Percentiles rank a stretch among this genome's conserved stretches.
phyloP scores from a whole-genome alignment of 176 grass and related monocot species.

The Ananas comosus region DNA sequence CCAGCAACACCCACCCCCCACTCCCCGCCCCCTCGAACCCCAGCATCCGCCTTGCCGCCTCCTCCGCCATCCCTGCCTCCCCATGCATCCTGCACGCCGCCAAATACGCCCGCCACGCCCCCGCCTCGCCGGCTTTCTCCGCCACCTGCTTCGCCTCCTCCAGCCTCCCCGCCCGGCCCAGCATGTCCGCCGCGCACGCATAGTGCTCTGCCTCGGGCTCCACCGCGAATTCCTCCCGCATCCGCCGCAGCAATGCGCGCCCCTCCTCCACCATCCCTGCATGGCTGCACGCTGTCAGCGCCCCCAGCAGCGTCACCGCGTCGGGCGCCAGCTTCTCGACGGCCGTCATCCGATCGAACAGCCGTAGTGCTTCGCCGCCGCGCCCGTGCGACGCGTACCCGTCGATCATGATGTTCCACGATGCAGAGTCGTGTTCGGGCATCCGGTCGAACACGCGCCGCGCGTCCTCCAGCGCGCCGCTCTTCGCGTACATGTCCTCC shows the following conservation, averaged over 20 bases:
- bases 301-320: slow-evolving; percentile 40
- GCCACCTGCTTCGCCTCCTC: slow-evolving; percentile 35
- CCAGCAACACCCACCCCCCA: slow-evolving; percentile 14
- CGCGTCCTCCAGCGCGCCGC: slow-evolving; percentile 40
- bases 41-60: slow-evolving; percentile 35
- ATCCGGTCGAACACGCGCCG: slow-evolving; percentile 33
- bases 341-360: slow-evolving; percentile 40
- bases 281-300: slow-evolving; percentile 49
- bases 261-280: slow-evolving; percentile 49
- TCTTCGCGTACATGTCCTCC: slow-evolving; percentile 57
- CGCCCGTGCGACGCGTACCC: slow-evolving; percentile 49
- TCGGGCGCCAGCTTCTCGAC: slow-evolving; percentile 32
- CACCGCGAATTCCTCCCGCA: slow-evolving; percentile 45
- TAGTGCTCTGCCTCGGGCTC: slow-evolving; percentile 48
- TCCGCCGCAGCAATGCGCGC: slow-evolving; percentile 22
- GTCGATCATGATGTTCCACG: slow-evolving; percentile 76
- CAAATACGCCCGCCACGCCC: slow-evolving; percentile 46
- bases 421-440: slow-evolving; percentile 30
- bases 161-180: slow-evolving; percentile 44
- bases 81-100: slow-evolving; percentile 50
- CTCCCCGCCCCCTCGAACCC: slow-evolving; percentile 22
- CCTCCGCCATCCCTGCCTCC: slow-evolving; percentile 32
- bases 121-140: slow-evolving; percentile 31
- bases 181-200: slow-evolving; percentile 41
- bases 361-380: slow-evolving; percentile 32